Conservation (phyloP, 129 eudicot species). For the Apium graveolens region DNA sequence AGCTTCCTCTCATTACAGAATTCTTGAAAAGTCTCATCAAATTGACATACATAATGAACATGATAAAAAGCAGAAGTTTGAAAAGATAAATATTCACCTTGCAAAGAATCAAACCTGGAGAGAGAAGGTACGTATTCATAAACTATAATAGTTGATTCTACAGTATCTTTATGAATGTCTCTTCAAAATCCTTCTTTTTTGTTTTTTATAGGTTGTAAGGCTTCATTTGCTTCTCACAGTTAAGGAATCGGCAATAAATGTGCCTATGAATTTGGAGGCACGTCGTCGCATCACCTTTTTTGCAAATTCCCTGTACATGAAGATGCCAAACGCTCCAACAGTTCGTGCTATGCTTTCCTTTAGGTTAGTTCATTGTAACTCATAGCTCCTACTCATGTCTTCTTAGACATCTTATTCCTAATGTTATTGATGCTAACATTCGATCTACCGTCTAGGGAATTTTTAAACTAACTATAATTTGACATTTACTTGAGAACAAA, state of each 20-base stretch:
- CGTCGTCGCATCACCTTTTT: conserved; percentile 96
- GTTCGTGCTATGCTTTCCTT: conserved; percentile 95
- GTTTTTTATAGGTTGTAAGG: conserved; percentile 61
- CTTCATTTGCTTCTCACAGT: conserved; percentile 82
- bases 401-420: not conserved
- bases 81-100: conserved; percentile 44
- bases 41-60: conserved; percentile 16
- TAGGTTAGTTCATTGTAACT: conserved; percentile 44
- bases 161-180: not conserved
- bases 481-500: not conserved
- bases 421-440: not conserved
- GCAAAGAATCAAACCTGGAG: conserved; percentile 50
- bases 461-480: not conserved
- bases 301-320: conserved; percentile 93
- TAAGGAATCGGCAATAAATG: conserved; percentile 95
- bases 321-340: conserved; percentile 93
- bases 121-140: conserved; percentile 59
- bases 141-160: not conserved
- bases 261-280: conserved; percentile 93
- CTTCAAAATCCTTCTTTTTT: not conserved
- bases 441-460: not conserved
- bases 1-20: conserved; percentile 28
- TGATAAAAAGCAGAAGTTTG: conserved; percentile 70
- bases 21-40: conserved; percentile 38
- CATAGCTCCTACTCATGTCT: not conserved